Base-by-base conservation (phyloP, 495 filamentous ascomycete genomes). In the Aspergillus panamensis region DNA sequence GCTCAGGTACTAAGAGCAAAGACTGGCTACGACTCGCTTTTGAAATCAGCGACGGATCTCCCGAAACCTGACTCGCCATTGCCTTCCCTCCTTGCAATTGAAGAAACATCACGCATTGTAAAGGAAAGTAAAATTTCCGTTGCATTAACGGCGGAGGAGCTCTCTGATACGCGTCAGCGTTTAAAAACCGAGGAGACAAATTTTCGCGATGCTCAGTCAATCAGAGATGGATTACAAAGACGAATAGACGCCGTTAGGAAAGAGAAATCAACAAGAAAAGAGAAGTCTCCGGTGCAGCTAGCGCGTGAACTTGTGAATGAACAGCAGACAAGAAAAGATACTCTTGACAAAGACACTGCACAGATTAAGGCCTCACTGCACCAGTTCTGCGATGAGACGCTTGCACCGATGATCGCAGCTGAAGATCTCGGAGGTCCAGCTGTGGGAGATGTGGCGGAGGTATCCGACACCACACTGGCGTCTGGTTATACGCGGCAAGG, bases 401-500 rank as follows among this genome's bases (percentile, higher is more conserved):
- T 96, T 3, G 88, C 87, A 6, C 72, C 80, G 0, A 91, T 93
- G 90, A 75, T 96, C 31, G 91, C 91, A 13, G 89, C 89, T 0
- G 92, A 96, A 73, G 88, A 90, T 63, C 77, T 91, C 9, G 92
- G 92, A 6, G 92, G 92, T 0, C 91, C 92, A 0, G 85, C 90
- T 7, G 89, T 92, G 1, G 92, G 92, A 10, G 86, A 91, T 60
- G 72, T 84, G 43, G 69, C 85, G 54, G 84, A 87, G 12, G 76
- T 92, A 33, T 80, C 84, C 21, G 79, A 84, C 52, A 75, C 73
- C 8, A 79, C 72, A 14, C 72, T 91, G 44, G 82, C 84, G 53
- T 82, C 84, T 8, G 89, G 88, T 1, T 93, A 91, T 69, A 90
- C 82, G 43, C 77, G 81, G 8, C 83, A 86, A 60, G 90, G 89